Base-by-base conservation (phyloP, 345 rosid species). In the Stellera chamaejasme region DNA sequence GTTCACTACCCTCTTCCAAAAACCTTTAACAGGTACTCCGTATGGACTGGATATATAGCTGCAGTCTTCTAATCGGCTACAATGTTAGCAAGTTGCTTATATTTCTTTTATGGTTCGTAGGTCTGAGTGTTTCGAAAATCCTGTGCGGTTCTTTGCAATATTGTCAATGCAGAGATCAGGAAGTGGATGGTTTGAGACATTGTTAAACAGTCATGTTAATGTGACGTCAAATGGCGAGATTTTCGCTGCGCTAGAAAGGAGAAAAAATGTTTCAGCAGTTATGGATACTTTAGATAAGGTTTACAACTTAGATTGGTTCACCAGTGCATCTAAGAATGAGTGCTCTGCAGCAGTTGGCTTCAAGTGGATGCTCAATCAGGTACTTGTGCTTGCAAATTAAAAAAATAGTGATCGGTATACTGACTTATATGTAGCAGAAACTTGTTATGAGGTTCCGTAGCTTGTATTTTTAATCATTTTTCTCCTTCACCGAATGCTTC, bases 321-420 rank as follows among this genome's bases (percentile, higher is more conserved):
- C 73, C 3, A 93, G 99, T 64, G 94, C 99, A 67, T 83, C 97
- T 10, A 93, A 87, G 84, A 93, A 93, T 46, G 92, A 87, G 56
- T 93, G 99, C 69, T 87, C 99, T 32, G 97, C 91, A 5, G 96
- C 99, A 0, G 75, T 84, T 71, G 99, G 99, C 71, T 89, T 89
- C 81, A 93, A 93, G 78, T 93, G 99, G 99, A 89, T 93, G 97
- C 86, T 93, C 61, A 93, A 93, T 76, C 97, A 93, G 88, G 98
- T 88, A 75, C 32, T 54, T 27, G 6, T 41, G 60, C 13, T 59
- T n/a, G 50, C 57, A 45, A 13, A 56, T 13, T 15, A 36, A 64
- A 52, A 26, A 36, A n/a, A 47, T 50, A 23, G 2, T 13, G 11
- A 27, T 54, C 10, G 16, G 19, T 13, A 13, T 19, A 36, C 54